Percentiles rank a stretch among this genome's conserved stretches.
phyloP scores from a whole-genome alignment of 495 filamentous ascomycete genomes.

The Xylaria bambusicola region DNA sequence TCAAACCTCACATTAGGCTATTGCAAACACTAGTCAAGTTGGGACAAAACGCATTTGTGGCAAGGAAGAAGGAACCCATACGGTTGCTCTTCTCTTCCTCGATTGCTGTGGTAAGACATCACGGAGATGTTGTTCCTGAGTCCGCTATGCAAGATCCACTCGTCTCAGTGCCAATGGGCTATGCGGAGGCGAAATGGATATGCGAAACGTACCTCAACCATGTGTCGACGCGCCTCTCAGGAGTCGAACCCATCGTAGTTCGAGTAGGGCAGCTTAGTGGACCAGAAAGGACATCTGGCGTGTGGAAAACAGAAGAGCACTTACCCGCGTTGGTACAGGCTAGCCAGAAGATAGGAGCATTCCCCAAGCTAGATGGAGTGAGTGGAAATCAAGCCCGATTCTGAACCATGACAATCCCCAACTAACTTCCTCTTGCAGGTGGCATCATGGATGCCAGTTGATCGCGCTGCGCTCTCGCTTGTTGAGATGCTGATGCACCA shows the following conservation, averaged over 20 bases:
- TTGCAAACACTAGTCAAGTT: slow-evolving; percentile 36
- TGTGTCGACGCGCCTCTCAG: neutral
- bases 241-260: slow-evolving; percentile 30
- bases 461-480: slow-evolving; percentile 33
- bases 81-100: slow-evolving; percentile 24
- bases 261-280: slow-evolving; percentile 39
- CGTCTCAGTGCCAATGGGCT: slow-evolving; percentile 20
- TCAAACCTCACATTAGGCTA: slow-evolving; percentile 35
- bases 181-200: slow-evolving; percentile 38
- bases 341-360: slow-evolving; percentile 35
- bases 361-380: slow-evolving; percentile 43
- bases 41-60: slow-evolving; percentile 7
- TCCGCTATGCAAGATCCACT: slow-evolving; percentile 15
- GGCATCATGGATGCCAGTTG: slow-evolving; percentile 45
- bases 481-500: slow-evolving; percentile 35
- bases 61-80: neutral
- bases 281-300: slow-evolving; percentile 23
- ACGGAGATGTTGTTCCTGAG: slow-evolving; percentile 10
- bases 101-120: slow-evolving; percentile 19
- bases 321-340: slow-evolving; percentile 40
- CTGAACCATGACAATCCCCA: no score
- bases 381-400: slow-evolving; percentile 16
- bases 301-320: slow-evolving; percentile 39
- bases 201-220: slow-evolving; percentile 39
- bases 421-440: slow-evolving; percentile 22